Evolutionary conservation across 2,329 filamentous ascomycete species (phyloP).

Genomic region (Sclerotinia sclerotiorum): DNA sequence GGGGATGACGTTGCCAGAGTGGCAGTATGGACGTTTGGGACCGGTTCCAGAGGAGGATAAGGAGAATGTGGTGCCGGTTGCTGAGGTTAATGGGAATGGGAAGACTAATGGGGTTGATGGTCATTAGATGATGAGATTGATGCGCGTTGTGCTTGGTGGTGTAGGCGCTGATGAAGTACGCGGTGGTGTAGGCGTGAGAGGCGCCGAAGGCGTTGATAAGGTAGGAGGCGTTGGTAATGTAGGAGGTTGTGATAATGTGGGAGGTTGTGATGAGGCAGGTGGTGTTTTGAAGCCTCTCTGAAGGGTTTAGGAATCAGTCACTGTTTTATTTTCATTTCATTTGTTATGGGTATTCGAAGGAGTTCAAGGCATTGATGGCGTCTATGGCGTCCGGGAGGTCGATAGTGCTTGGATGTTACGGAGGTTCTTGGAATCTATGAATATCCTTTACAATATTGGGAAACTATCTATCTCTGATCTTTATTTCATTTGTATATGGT

Average conservation of each 20-base stretch:
- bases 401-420: too few relatives aligned
- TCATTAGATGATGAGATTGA: not conserved
- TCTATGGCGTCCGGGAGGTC: too few relatives aligned
- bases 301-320: not conserved
- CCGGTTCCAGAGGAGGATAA: slow-evolving; percentile 37
- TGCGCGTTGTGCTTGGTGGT: not conserved
- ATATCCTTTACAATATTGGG: too few relatives aligned
- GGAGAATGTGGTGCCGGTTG: not conserved
- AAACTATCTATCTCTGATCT: too few relatives aligned
- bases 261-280: too few relatives aligned
- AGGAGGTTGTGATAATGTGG: too few relatives aligned
- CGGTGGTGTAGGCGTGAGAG: not conserved
- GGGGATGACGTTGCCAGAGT: slow-evolving; percentile 75
- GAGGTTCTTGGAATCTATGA: too few relatives aligned
- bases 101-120: not conserved
- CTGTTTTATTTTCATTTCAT: not conserved
- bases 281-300: not conserved
- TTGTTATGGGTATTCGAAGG: not conserved
- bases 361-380: too few relatives aligned
- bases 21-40: slow-evolving; percentile 61
- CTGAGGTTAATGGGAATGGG: slow-evolving; percentile 30
- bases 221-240: not conserved
- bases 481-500: too few relatives aligned
- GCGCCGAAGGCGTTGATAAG: not conserved
- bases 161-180: not conserved